Percentiles rank a stretch among this genome's conserved stretches.
phyloP scores from a whole-genome alignment of 2,329 filamentous ascomycete species.

The Exophiala spinifera region DNA sequence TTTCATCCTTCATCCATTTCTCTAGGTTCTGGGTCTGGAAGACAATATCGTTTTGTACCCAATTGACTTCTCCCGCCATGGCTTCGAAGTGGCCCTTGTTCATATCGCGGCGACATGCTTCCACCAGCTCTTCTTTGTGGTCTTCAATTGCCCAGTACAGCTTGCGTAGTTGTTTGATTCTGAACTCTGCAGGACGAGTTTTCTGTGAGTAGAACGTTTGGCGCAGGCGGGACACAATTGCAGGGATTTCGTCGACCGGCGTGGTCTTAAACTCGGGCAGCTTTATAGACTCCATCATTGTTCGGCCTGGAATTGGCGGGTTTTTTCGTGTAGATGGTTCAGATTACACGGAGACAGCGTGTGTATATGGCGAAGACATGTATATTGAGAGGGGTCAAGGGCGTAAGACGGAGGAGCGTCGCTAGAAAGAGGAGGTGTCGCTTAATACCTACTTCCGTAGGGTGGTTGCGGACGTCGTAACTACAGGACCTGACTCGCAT shows the following conservation, averaged over 20 bases:
- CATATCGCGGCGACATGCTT: constrained; percentile 74
- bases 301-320: neutral
- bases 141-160: constrained; percentile 91
- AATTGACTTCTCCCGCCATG: constrained; percentile 70
- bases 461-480: too few species aligned
- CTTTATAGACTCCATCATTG: constrained; percentile 34
- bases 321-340: too few species aligned
- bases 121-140: constrained; percentile 67
- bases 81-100: constrained; percentile 75
- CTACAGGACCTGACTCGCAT: too few species aligned
- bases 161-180: constrained; percentile 81
- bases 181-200: constrained; percentile 78
- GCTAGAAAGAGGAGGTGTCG: too few species aligned
- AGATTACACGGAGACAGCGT: too few species aligned
- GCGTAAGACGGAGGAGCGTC: too few species aligned
- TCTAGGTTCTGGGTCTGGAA: constrained; percentile 74
- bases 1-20: constrained; percentile 80
- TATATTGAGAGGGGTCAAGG: too few species aligned
- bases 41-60: constrained; percentile 76
- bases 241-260: constrained; percentile 63
- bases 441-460: too few species aligned
- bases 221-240: constrained; percentile 59
- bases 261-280: constrained; percentile 57
- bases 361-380: too few species aligned
- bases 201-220: constrained; percentile 72